A percentile compares a stretch with the other conserved stretches of the same genome.
Conservation (phyloP, 176 grass and related monocot genomes). For the Musa troglodytarum region DNA sequence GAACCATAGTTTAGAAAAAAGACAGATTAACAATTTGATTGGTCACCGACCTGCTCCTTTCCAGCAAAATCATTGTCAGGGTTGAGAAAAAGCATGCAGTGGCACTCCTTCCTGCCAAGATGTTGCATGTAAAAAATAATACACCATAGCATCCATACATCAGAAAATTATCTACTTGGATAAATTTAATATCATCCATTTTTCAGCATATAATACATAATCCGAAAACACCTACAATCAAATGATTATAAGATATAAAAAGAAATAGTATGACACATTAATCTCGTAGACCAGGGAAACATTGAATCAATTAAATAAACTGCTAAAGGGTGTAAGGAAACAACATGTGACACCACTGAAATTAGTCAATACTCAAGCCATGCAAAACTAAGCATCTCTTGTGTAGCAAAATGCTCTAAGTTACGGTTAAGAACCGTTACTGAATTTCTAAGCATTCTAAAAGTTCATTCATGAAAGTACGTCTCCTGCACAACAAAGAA, state of each 20-base stretch:
- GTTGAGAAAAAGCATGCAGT: conserved; percentile 97
- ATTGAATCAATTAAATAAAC: neutral
- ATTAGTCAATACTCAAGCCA: too few relatives aligned
- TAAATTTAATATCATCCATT: neutral
- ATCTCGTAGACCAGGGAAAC: neutral
- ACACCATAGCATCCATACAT: neutral
- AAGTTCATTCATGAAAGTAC: too few relatives aligned
- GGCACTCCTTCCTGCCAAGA: conserved; percentile 84
- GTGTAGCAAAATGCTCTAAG: too few relatives aligned
- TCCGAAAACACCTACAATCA: too few relatives aligned
- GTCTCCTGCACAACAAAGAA: too few relatives aligned
- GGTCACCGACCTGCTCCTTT: conserved; percentile 49
- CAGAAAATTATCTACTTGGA: neutral
- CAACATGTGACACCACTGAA: too few relatives aligned
- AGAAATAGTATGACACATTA: neutral
- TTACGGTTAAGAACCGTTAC: too few relatives aligned
- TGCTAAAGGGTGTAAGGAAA: neutral
- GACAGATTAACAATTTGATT: neutral
- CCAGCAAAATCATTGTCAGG: conserved; percentile 89
- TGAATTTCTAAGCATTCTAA: too few relatives aligned
- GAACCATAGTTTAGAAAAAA: neutral
- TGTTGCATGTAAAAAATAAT: neutral
- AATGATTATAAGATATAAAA: too few relatives aligned
- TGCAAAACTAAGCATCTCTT: too few relatives aligned
- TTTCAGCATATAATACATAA: too few relatives aligned